Evolutionary conservation across 495 filamentous ascomycete species (phyloP).

Genomic region (Penicillium canescens): DNA sequence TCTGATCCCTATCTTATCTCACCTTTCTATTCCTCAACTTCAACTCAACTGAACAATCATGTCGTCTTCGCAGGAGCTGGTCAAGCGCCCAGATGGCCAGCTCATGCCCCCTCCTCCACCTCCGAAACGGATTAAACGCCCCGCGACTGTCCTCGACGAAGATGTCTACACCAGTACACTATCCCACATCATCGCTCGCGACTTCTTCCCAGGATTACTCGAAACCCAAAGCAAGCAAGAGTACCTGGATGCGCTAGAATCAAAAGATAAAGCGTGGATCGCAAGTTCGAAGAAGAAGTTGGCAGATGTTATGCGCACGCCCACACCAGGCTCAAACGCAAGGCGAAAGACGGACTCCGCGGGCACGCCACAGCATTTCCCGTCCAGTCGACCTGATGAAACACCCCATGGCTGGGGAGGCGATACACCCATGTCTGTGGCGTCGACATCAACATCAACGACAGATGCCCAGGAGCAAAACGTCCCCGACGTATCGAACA

Average conservation of each 20-base stretch:
- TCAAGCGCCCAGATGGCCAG: conserved; percentile 57
- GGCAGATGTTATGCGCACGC: conserved; percentile 74
- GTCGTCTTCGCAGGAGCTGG: conserved; percentile 35
- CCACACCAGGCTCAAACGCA: conserved; percentile 51
- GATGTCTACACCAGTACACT: conserved; percentile 89
- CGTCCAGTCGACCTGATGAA: conserved; percentile 52
- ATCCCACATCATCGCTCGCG: conserved; percentile 92
- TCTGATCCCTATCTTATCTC: conserved; percentile 9
- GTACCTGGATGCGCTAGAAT: conserved; percentile 87
- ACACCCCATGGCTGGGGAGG: conserved; percentile 49
- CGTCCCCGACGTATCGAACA: conserved; percentile 69
- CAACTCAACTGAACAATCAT: conserved; percentile 6
- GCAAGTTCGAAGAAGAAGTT: conserved; percentile 72
- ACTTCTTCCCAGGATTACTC: conserved; percentile 92
- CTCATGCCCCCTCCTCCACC: conserved; percentile 92
- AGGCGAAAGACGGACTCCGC: conserved; percentile 35
- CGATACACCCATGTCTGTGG: conserved; percentile 68
- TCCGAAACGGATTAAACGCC: conserved; percentile 89
- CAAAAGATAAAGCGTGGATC: conserved; percentile 83
- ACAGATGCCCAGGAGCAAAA: conserved; percentile 33
- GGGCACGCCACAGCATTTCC: conserved; percentile 29
- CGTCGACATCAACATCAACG: conserved; percentile 40
- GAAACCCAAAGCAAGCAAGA: conserved; percentile 87
- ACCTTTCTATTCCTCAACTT: not conserved
- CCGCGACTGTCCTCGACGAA: conserved; percentile 86